Evolutionary conservation across 768 basidiomycete species (phyloP).

Genomic region (Omphalotus guepiniiformis): DNA sequence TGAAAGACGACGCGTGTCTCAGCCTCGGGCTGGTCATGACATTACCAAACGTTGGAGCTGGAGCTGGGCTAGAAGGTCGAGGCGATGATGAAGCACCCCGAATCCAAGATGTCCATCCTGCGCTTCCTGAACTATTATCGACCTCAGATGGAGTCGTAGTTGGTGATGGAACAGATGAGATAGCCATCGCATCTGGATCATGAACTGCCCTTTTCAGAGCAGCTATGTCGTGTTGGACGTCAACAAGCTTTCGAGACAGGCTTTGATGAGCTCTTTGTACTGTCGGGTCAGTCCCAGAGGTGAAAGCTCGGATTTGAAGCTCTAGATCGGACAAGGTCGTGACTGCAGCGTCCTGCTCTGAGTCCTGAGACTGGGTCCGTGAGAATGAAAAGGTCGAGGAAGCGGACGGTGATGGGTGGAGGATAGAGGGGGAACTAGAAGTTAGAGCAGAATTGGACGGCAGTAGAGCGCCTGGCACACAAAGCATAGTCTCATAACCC

Average conservation of each 20-base stretch:
- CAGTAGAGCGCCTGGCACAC: constrained; percentile 34
- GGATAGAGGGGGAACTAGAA: background rate
- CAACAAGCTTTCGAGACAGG: constrained; percentile 60
- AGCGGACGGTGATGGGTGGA: constrained; percentile 1
- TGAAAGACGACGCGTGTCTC: constrained; percentile 40
- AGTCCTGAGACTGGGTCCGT: constrained; percentile 2
- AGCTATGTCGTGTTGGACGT: constrained; percentile 75
- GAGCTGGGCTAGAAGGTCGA: constrained; percentile 37
- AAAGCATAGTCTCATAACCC: constrained; percentile 68
- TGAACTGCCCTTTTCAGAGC: constrained; percentile 58
- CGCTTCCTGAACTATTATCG: constrained; percentile 24
- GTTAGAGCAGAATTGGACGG: constrained; percentile 1
- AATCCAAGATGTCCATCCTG: constrained; percentile 58
- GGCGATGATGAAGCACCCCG: constrained; percentile 29
- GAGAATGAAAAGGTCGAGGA: background rate
- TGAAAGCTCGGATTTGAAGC: constrained; percentile 49
- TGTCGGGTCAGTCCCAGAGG: constrained; percentile 46
- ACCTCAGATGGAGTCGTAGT: constrained; percentile 9
- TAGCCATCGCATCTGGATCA: constrained; percentile 29
- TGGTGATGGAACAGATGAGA: constrained; percentile 9
- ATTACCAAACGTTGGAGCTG: constrained; percentile 60
- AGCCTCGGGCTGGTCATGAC: constrained; percentile 65
- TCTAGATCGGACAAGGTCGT: constrained; percentile 35
- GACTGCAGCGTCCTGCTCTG: constrained; percentile 12
- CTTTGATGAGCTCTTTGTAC: constrained; percentile 42